A percentile compares a stretch with the other conserved stretches of the same genome.
These are phyloP conservation scores for Buddleja alternifolia DNA, from an alignment of 257 asterid genomes.

Conservation along the genomic window DNA sequence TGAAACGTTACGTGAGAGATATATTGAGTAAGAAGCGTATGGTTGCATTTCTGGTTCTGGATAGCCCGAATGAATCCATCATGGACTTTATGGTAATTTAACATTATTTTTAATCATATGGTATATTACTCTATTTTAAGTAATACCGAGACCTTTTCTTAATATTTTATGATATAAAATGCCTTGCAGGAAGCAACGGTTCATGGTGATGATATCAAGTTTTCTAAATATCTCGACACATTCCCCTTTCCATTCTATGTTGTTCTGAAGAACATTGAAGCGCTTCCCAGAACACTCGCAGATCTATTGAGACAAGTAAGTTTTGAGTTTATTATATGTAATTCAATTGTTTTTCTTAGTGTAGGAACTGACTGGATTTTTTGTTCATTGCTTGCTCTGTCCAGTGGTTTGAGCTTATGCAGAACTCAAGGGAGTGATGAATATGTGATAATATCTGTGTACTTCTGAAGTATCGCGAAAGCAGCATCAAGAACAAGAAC, in stretches of 20 bases:
- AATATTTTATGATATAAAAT: conserved; percentile 12
- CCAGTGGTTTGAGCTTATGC: conserved; percentile 99
- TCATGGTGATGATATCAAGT: conserved; percentile 41
- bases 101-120: not conserved
- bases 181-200: conserved; percentile 61
- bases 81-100: conserved; percentile 58
- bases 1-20: conserved; percentile 79
- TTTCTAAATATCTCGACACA: conserved; percentile 64
- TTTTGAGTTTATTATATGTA: not conserved
- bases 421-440: conserved; percentile 49
- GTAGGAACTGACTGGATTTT: not conserved
- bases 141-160: conserved; percentile 6
- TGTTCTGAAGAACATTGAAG: conserved; percentile 80
- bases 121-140: not conserved
- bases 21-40: conserved; percentile 71
- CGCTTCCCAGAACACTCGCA: conserved; percentile 88
- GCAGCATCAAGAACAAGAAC: too few species aligned
- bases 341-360: not conserved
- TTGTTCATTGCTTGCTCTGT: conserved; percentile 5
- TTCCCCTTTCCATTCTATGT: conserved; percentile 92
- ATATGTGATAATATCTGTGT: not conserved
- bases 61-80: conserved; percentile 73
- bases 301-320: conserved; percentile 93
- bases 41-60: conserved; percentile 87
- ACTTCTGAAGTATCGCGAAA: too few species aligned